A percentile compares a stretch with the other conserved stretches of the same genome.
Conservation (phyloP, 164 flowering plant genomes). For the Hamamelis virginiana region DNA sequence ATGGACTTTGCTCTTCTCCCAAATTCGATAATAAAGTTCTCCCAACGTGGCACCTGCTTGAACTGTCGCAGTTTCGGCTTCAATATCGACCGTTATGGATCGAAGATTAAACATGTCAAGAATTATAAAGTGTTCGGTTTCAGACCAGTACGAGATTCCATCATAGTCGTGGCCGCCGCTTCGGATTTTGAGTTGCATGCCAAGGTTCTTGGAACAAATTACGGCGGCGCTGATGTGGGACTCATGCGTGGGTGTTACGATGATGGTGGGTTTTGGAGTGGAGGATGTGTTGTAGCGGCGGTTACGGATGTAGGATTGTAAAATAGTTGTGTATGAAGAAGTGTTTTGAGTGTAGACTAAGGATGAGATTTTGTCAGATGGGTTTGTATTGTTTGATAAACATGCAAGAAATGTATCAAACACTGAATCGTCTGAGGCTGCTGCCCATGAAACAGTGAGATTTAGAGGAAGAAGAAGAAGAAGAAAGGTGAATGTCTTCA, state of each 20-base stretch:
- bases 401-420: neutral
- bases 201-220: neutral
- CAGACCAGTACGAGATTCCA: neutral
- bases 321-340: neutral
- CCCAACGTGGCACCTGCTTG: slow-evolving; percentile 5
- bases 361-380: neutral
- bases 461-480: too few species aligned
- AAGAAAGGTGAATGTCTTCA: too few species aligned
- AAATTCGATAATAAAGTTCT: slow-evolving; percentile 4
- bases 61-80: slow-evolving; percentile 2
- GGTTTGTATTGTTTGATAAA: neutral
- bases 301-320: slow-evolving; percentile 10
- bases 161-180: slow-evolving; percentile 8
- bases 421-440: too few species aligned
- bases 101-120: slow-evolving; percentile 6
- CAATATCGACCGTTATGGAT: neutral
- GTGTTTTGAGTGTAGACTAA: neutral
- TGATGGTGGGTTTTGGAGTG: slow-evolving; percentile 4
- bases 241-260: neutral
- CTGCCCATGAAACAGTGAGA: too few species aligned
- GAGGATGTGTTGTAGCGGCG: slow-evolving; percentile 1
- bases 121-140: neutral
- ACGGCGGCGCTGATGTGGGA: slow-evolving; percentile 8
- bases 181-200: slow-evolving; percentile 8
- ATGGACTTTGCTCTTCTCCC: slow-evolving; percentile 1